A percentile compares a stretch with the other conserved stretches of the same genome.
These are phyloP conservation scores for Neurospora terricola DNA, from an alignment of 495 filamentous ascomycete species.

Conservation along the genomic window DNA sequence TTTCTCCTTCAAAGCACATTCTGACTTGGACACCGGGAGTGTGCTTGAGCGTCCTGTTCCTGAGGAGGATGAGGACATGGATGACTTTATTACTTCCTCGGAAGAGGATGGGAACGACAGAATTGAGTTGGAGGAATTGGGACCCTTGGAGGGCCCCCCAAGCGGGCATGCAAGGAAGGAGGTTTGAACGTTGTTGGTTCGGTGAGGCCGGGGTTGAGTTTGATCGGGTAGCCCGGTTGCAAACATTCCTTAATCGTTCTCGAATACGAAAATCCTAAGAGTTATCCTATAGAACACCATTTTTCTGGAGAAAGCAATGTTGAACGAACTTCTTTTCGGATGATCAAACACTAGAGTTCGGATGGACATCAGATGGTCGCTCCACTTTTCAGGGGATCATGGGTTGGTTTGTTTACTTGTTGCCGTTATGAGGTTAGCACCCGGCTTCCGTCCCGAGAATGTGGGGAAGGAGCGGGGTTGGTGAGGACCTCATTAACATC, in stretches of 20 bases:
- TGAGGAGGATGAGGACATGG: conserved; percentile 9
- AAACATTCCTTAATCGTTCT: not conserved
- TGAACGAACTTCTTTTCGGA: not conserved
- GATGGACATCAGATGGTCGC: not conserved
- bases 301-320: not conserved
- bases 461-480: not conserved
- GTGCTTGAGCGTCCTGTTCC: not conserved
- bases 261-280: not conserved
- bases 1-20: not conserved
- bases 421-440: not conserved
- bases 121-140: not conserved
- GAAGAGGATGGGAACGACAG: not conserved
- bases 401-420: not conserved
- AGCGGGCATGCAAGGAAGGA: not conserved
- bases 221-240: not conserved
- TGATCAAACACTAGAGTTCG: not conserved
- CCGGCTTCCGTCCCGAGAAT: not conserved
- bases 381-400: not conserved
- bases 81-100: conserved; percentile 15
- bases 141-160: not conserved
- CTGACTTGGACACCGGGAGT: not conserved
- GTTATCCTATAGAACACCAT: not conserved
- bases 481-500: not conserved
- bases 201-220: not conserved
- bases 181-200: not conserved